Conservation (phyloP, 495 filamentous ascomycete genomes). For the Margaritispora aquatica region DNA sequence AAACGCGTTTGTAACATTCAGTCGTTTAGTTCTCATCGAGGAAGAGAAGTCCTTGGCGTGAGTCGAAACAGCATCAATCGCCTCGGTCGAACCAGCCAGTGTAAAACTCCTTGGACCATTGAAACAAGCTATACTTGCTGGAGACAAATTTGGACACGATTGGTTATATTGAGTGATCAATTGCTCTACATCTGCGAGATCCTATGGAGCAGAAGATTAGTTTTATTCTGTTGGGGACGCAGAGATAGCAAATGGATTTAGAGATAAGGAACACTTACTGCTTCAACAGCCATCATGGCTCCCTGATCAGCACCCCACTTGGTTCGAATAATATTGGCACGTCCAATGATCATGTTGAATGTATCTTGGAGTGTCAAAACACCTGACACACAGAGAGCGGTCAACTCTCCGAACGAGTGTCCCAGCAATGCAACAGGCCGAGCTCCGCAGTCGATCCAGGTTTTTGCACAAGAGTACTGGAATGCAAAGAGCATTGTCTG, state of each 20-base stretch:
- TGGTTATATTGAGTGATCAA: slow-evolving; percentile 23
- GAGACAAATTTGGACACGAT: neutral
- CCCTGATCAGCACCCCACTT: slow-evolving; percentile 37
- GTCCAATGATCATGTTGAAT: slow-evolving; percentile 31
- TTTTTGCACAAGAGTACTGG: slow-evolving; percentile 42
- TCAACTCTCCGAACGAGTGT: slow-evolving; percentile 49
- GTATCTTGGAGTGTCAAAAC: slow-evolving; percentile 31
- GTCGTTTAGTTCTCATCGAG: slow-evolving; percentile 30
- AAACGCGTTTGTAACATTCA: slow-evolving; percentile 47
- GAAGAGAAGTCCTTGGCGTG: neutral
- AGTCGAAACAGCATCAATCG: slow-evolving; percentile 29
- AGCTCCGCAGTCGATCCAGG: slow-evolving; percentile 46
- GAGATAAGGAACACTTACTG: too few species aligned
- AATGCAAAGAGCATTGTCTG: slow-evolving; percentile 41
- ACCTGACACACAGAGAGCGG: slow-evolving; percentile 38
- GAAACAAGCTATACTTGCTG: slow-evolving; percentile 41
- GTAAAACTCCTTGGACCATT: slow-evolving; percentile 43
- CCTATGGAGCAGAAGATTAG: too few species aligned
- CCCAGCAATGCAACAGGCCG: slow-evolving; percentile 34
- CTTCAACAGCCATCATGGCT: slow-evolving; percentile 42
- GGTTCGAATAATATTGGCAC: slow-evolving; percentile 33
- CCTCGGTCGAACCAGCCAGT: slow-evolving; percentile 34
- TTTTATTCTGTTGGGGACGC: too few species aligned
- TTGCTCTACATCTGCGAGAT: slow-evolving; percentile 12
- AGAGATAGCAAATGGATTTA: too few species aligned